phyloP scores from a whole-genome alignment of 164 flowering plant species.

The Annona cherimola region DNA sequence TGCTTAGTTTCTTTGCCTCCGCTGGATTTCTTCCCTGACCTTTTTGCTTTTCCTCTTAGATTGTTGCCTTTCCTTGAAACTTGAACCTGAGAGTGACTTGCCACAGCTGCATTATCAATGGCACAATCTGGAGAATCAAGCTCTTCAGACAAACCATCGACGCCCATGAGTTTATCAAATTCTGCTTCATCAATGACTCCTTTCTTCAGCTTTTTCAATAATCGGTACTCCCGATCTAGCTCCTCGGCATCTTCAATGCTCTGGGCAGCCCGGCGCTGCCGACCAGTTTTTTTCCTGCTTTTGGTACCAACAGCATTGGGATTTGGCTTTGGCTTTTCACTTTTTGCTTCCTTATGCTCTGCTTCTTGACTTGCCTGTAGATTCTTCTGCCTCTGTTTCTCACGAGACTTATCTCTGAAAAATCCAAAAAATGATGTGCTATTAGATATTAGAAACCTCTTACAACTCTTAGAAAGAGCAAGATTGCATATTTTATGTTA shows the following conservation, averaged over 20 bases:
- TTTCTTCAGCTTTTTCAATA: slow-evolving; percentile 74
- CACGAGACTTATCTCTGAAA: slow-evolving; percentile 76
- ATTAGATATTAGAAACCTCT: background rate
- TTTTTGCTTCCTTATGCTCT: slow-evolving; percentile 26
- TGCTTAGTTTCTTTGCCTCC: background rate
- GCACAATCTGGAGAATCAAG: slow-evolving; percentile 4
- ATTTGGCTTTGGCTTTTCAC: slow-evolving; percentile 24
- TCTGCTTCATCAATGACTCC: slow-evolving; percentile 74
- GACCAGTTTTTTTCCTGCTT: slow-evolving; percentile 71
- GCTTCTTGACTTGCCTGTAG: slow-evolving; percentile 49
- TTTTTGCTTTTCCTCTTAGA: background rate
- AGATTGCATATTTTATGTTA: too few relatives aligned
- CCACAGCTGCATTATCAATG: background rate
- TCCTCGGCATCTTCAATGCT: slow-evolving; percentile 75
- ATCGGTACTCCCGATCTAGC: slow-evolving; percentile 66
- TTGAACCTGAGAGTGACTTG: background rate
- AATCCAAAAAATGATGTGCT: background rate
- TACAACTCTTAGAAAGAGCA: background rate
- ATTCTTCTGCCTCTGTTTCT: slow-evolving; percentile 84
- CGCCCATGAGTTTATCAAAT: slow-evolving; percentile 70
- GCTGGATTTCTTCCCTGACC: background rate
- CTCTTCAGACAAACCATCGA: slow-evolving; percentile 47
- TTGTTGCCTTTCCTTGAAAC: background rate
- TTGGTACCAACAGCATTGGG: slow-evolving; percentile 24
- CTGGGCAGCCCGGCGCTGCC: slow-evolving; percentile 77